Evolutionary conservation across 2,329 filamentous ascomycete species (phyloP), one percentile per base, ranked within the genome.

Genomic region (Colletotrichum endophyticum): DNA sequence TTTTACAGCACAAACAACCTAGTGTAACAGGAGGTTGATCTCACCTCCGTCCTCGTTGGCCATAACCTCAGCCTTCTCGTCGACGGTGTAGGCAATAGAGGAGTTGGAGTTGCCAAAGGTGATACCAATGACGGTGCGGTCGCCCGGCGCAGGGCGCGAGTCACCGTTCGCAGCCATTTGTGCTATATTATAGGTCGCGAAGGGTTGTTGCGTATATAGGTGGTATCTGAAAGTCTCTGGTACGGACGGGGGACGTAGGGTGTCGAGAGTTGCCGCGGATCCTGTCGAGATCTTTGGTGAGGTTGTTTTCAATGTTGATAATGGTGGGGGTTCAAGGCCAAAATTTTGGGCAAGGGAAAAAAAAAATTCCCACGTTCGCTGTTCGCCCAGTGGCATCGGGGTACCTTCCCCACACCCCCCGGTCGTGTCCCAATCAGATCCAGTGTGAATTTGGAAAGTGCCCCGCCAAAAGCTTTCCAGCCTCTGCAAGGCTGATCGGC

Each of bases 31-130:
- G 22, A 3, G 6, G 1, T 32, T 28, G 15, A 25, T 15, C 77
- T 76, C 57, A 78, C 95, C 95, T 90, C 97, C 97, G 84, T 99
- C 97, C 89, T 99, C 97, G 88, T 99, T 99, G 83, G 97, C 97
- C 88, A 99, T 99, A 79, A 99, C 96, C 85, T 98, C 95, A 79
- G 96, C 94, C 90, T 98, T 98, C 87, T 98, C 96, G 83, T 99
- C 96, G 78, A 94, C 92, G 63, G 96, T 98, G 85, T 93, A 96
- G 81, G 96, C 96, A 87, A 99, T 98, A 77, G 96, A 98, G 89
- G 95, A 98, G 93, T 98, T 98, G 78, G 96, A 96, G 90, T 99
- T 99, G 88, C 97, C 97, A 90, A 99, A 98, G 80, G 96, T 95
- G 84, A 99, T 96, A 85, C 97, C 97, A 87, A 99, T 99, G 84